Evolutionary conservation across 345 rosid genomes (phyloP).

Genomic region (Eucalyptus polybractea): DNA sequence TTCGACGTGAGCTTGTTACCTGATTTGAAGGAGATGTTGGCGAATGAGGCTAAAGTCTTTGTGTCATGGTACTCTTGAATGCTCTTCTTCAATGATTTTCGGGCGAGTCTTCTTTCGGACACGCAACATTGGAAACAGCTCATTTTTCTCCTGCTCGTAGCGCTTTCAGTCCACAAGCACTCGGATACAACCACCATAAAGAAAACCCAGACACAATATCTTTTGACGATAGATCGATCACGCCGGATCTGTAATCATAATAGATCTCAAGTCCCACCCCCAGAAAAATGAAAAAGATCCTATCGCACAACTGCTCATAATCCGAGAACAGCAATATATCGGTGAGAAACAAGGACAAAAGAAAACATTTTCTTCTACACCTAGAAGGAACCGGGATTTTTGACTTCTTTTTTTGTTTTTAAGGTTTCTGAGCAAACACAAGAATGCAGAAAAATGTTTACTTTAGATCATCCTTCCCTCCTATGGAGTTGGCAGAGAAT

Average conservation of each 20-base stretch:
- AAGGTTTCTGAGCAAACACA: slow-evolving; percentile 21
- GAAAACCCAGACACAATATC: background rate
- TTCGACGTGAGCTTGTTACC: slow-evolving; percentile 13
- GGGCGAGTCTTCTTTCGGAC: slow-evolving; percentile 22
- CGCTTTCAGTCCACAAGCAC: background rate
- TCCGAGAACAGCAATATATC: background rate
- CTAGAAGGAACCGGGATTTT: slow-evolving; percentile 23
- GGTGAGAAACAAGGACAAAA: background rate
- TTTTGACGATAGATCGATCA: background rate
- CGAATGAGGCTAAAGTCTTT: slow-evolving; percentile 39
- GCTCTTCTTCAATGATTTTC: slow-evolving; percentile 51
- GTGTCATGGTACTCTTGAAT: slow-evolving; percentile 41
- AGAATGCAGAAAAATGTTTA: background rate
- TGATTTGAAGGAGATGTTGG: slow-evolving; percentile 70
- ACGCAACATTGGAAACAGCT: slow-evolving; percentile 52
- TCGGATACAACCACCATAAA: slow-evolving; percentile 14
- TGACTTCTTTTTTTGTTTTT: background rate
- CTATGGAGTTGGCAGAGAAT: background rate
- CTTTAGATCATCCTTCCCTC: background rate
- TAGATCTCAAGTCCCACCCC: background rate
- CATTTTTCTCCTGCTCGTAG: slow-evolving; percentile 16
- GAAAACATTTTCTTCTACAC: background rate
- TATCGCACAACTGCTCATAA: background rate
- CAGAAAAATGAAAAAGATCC: background rate
- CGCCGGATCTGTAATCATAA: background rate